Percentiles rank a stretch among this genome's conserved stretches.
phyloP scores from a whole-genome alignment of 1,284 basidiomycete genomes.

The Retiboletus flavoniger region DNA sequence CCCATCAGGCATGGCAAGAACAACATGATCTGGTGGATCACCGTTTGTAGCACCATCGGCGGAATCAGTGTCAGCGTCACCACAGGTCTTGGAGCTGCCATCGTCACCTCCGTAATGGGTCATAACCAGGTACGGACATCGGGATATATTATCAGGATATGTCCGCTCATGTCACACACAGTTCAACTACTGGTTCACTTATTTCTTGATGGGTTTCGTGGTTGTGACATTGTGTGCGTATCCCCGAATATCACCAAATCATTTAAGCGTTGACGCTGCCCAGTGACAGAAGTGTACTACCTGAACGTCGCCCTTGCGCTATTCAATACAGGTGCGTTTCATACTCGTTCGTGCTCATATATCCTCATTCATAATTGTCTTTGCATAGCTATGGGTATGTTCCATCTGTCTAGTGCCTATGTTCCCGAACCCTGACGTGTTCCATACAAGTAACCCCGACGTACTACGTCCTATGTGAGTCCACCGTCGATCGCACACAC shows the following conservation, averaged over 20 bases:
- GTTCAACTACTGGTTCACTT: constrained; percentile 84
- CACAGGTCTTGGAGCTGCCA: constrained; percentile 89
- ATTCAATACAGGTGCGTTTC: constrained; percentile 77
- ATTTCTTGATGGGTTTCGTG: constrained; percentile 85
- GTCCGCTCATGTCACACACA: constrained; percentile 26
- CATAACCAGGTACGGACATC: constrained; percentile 71
- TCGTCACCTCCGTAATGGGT: constrained; percentile 83
- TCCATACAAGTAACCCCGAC: constrained; percentile 70
- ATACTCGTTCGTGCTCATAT: not conserved
- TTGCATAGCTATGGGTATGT: constrained; percentile 70
- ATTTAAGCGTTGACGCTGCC: constrained; percentile 22
- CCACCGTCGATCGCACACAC: not conserved
- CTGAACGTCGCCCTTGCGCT: constrained; percentile 95
- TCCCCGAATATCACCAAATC: constrained; percentile 1
- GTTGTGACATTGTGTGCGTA: constrained; percentile 73
- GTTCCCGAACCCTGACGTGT: constrained; percentile 16
- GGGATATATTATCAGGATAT: not conserved
- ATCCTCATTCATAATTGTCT: constrained; percentile 12
- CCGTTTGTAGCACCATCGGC: constrained; percentile 94
- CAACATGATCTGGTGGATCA: constrained; percentile 95
- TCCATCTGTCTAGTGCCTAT: constrained; percentile 4
- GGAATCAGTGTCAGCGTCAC: constrained; percentile 96
- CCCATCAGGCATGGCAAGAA: constrained; percentile 74
- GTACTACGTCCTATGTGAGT: constrained; percentile 81
- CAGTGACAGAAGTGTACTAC: constrained; percentile 91